These are phyloP conservation scores for Flagelloscypha sp. DNA, from an alignment of 768 basidiomycete species.

Conservation along the genomic window DNA sequence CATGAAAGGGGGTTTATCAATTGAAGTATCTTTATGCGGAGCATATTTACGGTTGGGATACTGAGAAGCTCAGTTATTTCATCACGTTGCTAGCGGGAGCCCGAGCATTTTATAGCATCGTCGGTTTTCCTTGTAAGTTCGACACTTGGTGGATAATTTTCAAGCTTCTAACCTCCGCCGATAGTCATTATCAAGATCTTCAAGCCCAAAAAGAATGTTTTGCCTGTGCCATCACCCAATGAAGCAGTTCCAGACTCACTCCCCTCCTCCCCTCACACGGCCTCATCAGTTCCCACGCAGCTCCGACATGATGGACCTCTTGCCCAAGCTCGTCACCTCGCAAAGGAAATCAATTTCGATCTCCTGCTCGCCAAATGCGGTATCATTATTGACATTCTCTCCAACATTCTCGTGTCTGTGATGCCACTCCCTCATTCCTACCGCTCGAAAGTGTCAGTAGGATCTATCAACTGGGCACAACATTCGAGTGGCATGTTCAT, in stretches of 20 bases:
- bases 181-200: slow-evolving; percentile 55
- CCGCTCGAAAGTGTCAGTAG: no score
- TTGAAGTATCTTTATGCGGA: slow-evolving; percentile 75
- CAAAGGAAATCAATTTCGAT: slow-evolving; percentile 65
- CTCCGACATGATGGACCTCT: no score
- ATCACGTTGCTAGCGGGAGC: slow-evolving; percentile 59
- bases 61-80: slow-evolving; percentile 52
- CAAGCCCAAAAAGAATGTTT: slow-evolving; percentile 39
- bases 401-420: slow-evolving; percentile 50
- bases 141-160: not conserved
- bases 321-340: no score
- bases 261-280: no score
- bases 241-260: no score
- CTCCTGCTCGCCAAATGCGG: slow-evolving; percentile 52
- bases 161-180: not conserved
- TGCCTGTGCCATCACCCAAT: no score
- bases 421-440: slow-evolving; percentile 29
- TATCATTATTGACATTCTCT: slow-evolving; percentile 56
- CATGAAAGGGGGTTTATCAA: slow-evolving; percentile 52
- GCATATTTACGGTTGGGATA: slow-evolving; percentile 62
- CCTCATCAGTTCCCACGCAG: no score
- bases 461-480: no score
- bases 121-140: slow-evolving; percentile 32
- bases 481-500: no score
- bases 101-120: slow-evolving; percentile 53